Percentiles rank a stretch among this genome's conserved stretches.
These are phyloP conservation scores for Fomes fomentarius DNA, from an alignment of 1,284 basidiomycete genomes.

Conservation along the genomic window DNA sequence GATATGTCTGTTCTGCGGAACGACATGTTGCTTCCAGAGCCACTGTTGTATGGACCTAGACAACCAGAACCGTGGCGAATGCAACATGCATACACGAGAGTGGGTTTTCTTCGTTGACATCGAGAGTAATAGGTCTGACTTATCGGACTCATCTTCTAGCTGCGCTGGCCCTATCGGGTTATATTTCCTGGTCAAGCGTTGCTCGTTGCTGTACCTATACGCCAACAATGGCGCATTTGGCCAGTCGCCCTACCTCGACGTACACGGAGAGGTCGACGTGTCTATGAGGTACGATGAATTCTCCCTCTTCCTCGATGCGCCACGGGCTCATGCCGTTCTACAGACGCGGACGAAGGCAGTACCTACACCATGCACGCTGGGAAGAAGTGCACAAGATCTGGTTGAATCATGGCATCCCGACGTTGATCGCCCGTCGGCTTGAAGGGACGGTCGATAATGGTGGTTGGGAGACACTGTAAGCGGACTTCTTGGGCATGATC, in stretches of 20 bases:
- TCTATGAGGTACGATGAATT: conserved; percentile 82
- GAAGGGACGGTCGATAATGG: conserved; percentile 90
- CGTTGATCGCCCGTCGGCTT: conserved; percentile 86
- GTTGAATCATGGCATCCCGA: conserved; percentile 90
- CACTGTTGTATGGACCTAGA: conserved; percentile 89
- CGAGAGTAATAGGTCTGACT: not conserved
- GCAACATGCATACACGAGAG: conserved; percentile 95
- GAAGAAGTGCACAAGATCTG: conserved; percentile 92
- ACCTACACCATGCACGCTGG: conserved; percentile 84
- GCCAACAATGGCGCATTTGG: conserved; percentile 88
- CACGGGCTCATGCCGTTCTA: conserved; percentile 2
- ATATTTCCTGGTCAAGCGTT: conserved; percentile 93
- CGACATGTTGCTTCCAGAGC: conserved; percentile 88
- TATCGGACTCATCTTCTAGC: conserved; percentile 43
- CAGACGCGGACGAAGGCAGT: conserved; percentile 88
- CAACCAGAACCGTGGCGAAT: conserved; percentile 74
- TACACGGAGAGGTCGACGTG: conserved; percentile 93
- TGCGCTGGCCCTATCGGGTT: conserved; percentile 90
- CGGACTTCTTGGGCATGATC: not conserved
- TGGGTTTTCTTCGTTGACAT: conserved; percentile 50
- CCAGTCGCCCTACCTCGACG: conserved; percentile 91
- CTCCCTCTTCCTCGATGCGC: not conserved
- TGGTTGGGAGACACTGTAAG: conserved; percentile 89
- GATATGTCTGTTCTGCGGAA: conserved; percentile 91
- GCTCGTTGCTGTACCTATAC: conserved; percentile 91